Conservation (phyloP, 228 moss, liverwort and hornwort species). For the Sphagnum fallax region DNA sequence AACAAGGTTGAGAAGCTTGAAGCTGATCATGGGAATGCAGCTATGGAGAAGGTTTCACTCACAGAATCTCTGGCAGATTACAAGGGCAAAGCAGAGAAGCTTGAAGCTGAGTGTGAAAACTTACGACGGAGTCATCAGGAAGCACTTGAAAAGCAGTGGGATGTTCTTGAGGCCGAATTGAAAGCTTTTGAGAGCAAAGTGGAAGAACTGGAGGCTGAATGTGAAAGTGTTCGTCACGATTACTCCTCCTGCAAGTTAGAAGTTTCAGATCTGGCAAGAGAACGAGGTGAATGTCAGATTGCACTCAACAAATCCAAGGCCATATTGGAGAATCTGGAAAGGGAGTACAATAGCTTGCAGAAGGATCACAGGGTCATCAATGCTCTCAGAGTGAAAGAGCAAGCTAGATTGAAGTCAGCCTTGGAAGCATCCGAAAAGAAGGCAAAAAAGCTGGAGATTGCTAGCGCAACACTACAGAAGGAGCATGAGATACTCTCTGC, state of each 20-base stretch:
- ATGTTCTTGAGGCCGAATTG: constrained; percentile 29
- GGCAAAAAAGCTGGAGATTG: constrained; percentile 11
- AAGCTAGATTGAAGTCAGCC: neutral
- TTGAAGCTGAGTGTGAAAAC: constrained; percentile 20
- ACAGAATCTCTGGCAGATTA: constrained; percentile 1
- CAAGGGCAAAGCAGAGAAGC: constrained; percentile 7
- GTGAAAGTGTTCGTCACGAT: constrained; percentile 42
- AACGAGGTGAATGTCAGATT: constrained; percentile 16
- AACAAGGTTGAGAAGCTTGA: constrained; percentile 12
- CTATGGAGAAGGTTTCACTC: neutral
- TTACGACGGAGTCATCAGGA: constrained; percentile 18
- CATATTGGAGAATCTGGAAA: constrained; percentile 34
- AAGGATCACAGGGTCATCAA: constrained; percentile 22
- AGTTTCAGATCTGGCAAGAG: constrained; percentile 19
- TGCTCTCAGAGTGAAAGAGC: neutral
- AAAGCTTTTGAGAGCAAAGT: constrained; percentile 44
- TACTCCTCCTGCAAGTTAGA: constrained; percentile 44
- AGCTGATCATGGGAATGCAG: constrained; percentile 2
- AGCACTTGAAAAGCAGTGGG: constrained; percentile 46
- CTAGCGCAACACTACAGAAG: constrained; percentile 23
- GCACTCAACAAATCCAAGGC: constrained; percentile 29
- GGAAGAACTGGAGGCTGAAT: constrained; percentile 43
- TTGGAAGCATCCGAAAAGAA: constrained; percentile 12
- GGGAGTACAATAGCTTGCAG: constrained; percentile 31
- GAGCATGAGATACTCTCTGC: constrained; percentile 40